Percentiles rank a stretch among this genome's conserved stretches.
phyloP scores from a whole-genome alignment of 73 alveolate genomes.

The Tetrahymena malaccensis region DNA sequence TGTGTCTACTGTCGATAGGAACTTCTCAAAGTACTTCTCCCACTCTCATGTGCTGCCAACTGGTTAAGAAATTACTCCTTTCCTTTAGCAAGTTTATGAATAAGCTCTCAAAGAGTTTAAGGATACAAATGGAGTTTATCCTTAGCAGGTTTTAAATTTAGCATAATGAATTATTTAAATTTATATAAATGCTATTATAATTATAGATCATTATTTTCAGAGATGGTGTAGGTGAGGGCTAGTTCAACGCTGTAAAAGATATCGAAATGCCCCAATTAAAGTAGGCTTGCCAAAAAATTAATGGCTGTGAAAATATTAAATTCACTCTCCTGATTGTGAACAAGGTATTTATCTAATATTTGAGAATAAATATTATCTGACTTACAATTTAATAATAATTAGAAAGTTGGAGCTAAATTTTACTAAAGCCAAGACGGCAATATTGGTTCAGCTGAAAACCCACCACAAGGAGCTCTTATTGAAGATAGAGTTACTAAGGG shows the following conservation, averaged over 20 bases:
- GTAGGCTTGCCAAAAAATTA: conserved; percentile 28
- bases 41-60: conserved; percentile 41
- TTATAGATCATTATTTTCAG: conserved; percentile 52
- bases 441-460: conserved; percentile 50
- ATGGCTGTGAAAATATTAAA: neutral
- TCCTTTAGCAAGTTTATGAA: conserved; percentile 16
- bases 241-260: conserved; percentile 43
- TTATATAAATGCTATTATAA: neutral
- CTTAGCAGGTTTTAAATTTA: neutral
- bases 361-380: conserved; percentile 30
- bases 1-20: conserved; percentile 50
- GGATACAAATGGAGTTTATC: conserved; percentile 48
- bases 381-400: conserved; percentile 33
- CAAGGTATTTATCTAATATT: too few species aligned
- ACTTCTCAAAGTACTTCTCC: conserved; percentile 51
- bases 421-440: conserved; percentile 45
- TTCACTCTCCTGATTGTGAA: conserved; percentile 24
- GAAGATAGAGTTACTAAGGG: conserved; percentile 76
- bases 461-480: conserved; percentile 85
- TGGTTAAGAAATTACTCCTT: conserved; percentile 51
- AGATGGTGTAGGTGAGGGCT: conserved; percentile 77
- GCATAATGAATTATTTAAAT: neutral
- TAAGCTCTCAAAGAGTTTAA: conserved; percentile 46
- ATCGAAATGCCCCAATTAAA: conserved; percentile 60
- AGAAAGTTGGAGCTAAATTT: conserved; percentile 64